Conservation (phyloP, 73 alveolate genomes). For the Tetrahymena thermophila region DNA sequence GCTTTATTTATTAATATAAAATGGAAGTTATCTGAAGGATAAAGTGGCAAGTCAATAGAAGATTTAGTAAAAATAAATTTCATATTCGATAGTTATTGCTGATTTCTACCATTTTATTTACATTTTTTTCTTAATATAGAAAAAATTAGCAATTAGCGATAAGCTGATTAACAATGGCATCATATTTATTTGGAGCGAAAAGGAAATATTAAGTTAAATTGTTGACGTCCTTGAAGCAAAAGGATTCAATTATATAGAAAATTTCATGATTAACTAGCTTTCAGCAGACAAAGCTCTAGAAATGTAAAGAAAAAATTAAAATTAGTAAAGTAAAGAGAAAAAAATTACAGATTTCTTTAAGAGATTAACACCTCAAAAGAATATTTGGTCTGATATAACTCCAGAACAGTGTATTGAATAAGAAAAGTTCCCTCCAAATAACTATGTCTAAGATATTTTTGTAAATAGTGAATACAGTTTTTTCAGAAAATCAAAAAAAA, state of each 20-base stretch:
- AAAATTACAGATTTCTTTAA: slow-evolving; percentile 28
- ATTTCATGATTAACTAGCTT: slow-evolving; percentile 28
- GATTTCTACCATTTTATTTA: neutral
- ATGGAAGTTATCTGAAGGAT: neutral
- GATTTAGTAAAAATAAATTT: neutral
- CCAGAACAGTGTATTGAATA: slow-evolving; percentile 15
- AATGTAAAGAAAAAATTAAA: neutral
- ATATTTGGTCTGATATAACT: slow-evolving; percentile 35
- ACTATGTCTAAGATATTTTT: slow-evolving; percentile 32
- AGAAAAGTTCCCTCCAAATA: slow-evolving; percentile 32
- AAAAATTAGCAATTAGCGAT: slow-evolving; percentile 26
- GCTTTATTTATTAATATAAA: neutral
- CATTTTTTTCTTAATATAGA: neutral
- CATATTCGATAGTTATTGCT: neutral
- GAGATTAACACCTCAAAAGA: slow-evolving; percentile 45
- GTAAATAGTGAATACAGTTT: slow-evolving; percentile 41
- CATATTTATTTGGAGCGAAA: slow-evolving; percentile 60
- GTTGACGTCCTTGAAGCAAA: slow-evolving; percentile 43
- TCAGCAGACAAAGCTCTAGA: slow-evolving; percentile 19
- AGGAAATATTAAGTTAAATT: slow-evolving; percentile 53
- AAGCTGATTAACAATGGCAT: slow-evolving; percentile 51
- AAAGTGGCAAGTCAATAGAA: neutral
- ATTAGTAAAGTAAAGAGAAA: neutral
- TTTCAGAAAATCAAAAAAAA: slow-evolving; percentile 58
- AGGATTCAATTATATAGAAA: slow-evolving; percentile 67